Conservation (phyloP, 225 moss, liverwort and hornwort species). For the Marchantia polymorpha region DNA sequence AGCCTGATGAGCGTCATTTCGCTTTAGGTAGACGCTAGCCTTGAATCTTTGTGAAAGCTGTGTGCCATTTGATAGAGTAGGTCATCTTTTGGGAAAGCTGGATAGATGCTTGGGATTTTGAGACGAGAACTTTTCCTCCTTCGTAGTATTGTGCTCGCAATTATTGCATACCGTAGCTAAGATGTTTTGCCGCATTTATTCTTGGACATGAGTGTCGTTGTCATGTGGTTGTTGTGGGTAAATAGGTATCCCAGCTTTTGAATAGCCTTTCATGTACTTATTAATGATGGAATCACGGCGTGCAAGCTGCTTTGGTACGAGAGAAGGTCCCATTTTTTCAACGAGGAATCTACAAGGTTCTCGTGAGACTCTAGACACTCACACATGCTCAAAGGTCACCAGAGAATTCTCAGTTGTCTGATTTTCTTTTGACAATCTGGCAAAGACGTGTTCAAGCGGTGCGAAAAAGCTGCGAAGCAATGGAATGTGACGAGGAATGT, state of each 20-base stretch:
- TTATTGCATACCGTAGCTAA: neutral
- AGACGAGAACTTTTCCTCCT: neutral
- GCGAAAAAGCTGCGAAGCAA: too few relatives aligned
- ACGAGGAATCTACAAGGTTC: neutral
- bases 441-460: too few relatives aligned
- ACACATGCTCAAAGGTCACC: neutral
- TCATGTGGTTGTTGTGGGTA: neutral
- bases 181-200: neutral
- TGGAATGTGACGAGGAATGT: too few relatives aligned
- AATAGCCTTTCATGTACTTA: neutral
- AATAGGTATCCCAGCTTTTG: neutral
- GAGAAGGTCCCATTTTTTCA: neutral
- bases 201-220: neutral
- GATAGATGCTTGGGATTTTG: neutral
- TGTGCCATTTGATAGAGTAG: too few relatives aligned
- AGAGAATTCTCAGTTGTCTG: too few relatives aligned
- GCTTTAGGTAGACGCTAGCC: too few relatives aligned
- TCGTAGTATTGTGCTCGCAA: neutral
- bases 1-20: too few relatives aligned
- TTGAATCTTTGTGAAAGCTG: too few relatives aligned
- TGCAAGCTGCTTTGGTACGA: neutral
- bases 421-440: too few relatives aligned
- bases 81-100: neutral
- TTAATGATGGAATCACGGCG: neutral
- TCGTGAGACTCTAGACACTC: neutral